Evolutionary conservation across 208 protist genomes (phyloP), one percentile per base, ranked within the genome.

Genomic region (Endotrypanum monterogeii): DNA sequence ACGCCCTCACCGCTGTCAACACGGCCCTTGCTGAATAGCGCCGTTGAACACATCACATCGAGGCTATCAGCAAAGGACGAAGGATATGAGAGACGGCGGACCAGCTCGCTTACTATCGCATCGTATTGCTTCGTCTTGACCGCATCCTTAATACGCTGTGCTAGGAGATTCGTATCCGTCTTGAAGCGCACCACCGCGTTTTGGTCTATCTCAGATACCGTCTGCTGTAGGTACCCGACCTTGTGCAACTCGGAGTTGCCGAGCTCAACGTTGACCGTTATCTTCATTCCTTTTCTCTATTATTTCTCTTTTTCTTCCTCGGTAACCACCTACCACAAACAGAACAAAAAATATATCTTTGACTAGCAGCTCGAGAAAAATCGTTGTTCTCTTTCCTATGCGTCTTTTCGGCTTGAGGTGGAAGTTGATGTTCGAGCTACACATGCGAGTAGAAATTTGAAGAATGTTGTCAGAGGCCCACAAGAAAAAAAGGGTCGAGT

Each of bases 221-320:
- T 82, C 41, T 84, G 71, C 72, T 90, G 68, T 16, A 97, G 72
- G 18, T 80, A 82, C 8, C 62, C 57, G 48, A 88, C 85, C 11
- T 82, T 79, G 23, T 78, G 14, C 63, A 94, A 66, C 71, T 97
- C 90, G 20, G 48, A 78, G 74, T 94, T 83, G 18, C 77, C 67
- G 4, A 97, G 76, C 76, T 97, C 90, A 55, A 97, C 83, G 66
- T 90, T 88, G 63, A 97, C 54, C 8, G 86, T 95, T 35, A 97
- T 92, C 39, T 85, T 83, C 93, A 97, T 96, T 35, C 54, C 23
- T 46, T 25, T 7, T 23, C 25, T n/a, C 23, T 30, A n/a, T 28
- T 56, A n/a, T 55, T 3, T 55, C 20, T 55, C 20, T 55, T 6
- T 56, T 16, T 56, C 20, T 65, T 46, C 32, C 60, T 46, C 61